Conservation (phyloP, 371 early-diverging fungal species). For the Mortierella polycephala region DNA sequence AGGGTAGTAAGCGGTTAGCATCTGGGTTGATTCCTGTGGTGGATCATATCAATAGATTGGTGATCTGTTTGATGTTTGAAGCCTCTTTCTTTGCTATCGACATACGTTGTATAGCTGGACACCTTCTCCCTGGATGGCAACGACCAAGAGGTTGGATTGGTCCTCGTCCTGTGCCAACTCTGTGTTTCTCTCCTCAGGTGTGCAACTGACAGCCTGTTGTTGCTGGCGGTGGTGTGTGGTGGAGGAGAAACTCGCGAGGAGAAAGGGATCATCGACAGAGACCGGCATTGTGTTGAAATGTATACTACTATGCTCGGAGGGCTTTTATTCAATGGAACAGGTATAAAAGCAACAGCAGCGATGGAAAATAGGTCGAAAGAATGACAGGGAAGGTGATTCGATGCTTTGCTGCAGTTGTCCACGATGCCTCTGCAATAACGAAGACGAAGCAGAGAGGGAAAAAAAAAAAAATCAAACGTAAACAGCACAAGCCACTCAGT, state of each 20-base stretch:
- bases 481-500: no score
- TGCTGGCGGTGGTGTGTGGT: conserved; percentile 50
- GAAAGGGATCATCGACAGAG: conserved; percentile 68
- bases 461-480: no score
- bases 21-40: not conserved
- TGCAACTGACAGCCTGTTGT: conserved; percentile 57
- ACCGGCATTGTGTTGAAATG: conserved; percentile 59
- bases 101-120: conserved; percentile 67
- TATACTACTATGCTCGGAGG: no score
- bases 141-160: conserved; percentile 56
- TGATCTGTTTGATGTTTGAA: not conserved
- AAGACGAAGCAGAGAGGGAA: no score
- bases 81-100: conserved; percentile 32
- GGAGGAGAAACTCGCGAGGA: conserved; percentile 65
- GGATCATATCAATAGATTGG: not conserved
- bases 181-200: conserved; percentile 38
- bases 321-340: no score
- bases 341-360: no score
- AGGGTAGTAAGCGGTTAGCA: not conserved
- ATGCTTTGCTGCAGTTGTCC: no score
- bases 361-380: no score
- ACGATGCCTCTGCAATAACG: no score
- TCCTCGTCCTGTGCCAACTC: conserved; percentile 28
- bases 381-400: no score
- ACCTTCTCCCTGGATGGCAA: conserved; percentile 71